These are phyloP conservation scores for Kwoniella mangroviensis DNA, from an alignment of 768 basidiomycete species.

Conservation along the genomic window DNA sequence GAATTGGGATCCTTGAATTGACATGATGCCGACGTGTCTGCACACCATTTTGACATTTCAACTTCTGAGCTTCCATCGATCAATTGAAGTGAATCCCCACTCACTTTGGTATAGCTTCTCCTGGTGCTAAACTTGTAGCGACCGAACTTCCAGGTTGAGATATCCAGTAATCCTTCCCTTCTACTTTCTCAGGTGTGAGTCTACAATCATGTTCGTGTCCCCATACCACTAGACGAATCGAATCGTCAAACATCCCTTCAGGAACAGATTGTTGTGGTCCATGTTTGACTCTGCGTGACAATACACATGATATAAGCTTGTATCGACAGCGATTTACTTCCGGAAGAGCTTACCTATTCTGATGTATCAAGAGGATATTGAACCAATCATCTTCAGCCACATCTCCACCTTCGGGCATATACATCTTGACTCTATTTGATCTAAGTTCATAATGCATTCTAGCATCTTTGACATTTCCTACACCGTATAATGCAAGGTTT, in stretches of 20 bases:
- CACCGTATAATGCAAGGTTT: slow-evolving; percentile 86
- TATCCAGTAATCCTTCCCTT: slow-evolving; percentile 88
- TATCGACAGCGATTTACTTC: not conserved
- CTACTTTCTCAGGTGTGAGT: slow-evolving; percentile 84
- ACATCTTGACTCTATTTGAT: slow-evolving; percentile 94
- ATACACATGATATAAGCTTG: not conserved
- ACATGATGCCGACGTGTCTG: slow-evolving; percentile 88
- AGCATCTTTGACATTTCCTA: slow-evolving; percentile 95
- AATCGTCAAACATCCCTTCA: slow-evolving; percentile 96
- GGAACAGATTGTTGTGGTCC: slow-evolving; percentile 93
- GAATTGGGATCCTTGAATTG: slow-evolving; percentile 87
- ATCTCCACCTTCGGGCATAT: slow-evolving; percentile 82
- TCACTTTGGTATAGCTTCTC: slow-evolving; percentile 89
- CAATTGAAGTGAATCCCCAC: slow-evolving; percentile 27
- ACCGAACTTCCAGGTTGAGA: slow-evolving; percentile 94
- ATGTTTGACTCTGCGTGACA: slow-evolving; percentile 75
- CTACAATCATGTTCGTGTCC: slow-evolving; percentile 99
- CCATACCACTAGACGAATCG: slow-evolving; percentile 91
- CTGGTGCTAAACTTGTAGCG: slow-evolving; percentile 91
- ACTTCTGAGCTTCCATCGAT: not conserved
- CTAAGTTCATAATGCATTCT: slow-evolving; percentile 95
- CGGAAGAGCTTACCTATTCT: slow-evolving; percentile 73
- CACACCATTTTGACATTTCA: not conserved
- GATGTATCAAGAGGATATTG: slow-evolving; percentile 89
- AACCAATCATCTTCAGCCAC: slow-evolving; percentile 75